Conservation (phyloP, 192 early-diverging fungal species). For the Linnemannia zychae region DNA sequence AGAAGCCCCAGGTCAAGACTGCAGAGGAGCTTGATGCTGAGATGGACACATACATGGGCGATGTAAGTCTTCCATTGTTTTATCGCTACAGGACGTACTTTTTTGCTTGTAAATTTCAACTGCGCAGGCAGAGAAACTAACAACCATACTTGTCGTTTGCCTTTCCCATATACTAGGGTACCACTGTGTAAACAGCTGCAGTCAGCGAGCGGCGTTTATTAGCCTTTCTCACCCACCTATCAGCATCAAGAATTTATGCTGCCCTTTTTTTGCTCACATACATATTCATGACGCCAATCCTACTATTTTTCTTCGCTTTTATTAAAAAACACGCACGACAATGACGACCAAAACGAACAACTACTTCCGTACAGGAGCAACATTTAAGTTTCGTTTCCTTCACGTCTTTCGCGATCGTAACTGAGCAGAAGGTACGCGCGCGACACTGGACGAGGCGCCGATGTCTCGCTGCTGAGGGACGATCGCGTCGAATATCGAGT, state of each 20-base stretch:
- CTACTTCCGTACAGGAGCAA: too few relatives aligned
- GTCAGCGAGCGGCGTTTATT: not conserved
- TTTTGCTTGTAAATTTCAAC: too few relatives aligned
- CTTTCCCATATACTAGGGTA: not conserved
- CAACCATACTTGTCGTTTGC: too few relatives aligned
- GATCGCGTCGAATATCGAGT: not conserved
- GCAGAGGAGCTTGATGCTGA: slow-evolving; percentile 67
- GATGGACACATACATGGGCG: slow-evolving; percentile 70
- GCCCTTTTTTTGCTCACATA: not conserved
- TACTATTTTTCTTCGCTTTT: not conserved
- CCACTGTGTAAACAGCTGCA: not conserved
- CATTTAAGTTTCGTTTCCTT: not conserved
- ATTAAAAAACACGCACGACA: not conserved
- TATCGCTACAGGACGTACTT: not conserved
- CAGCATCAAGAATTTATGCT: not conserved
- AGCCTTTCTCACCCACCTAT: not conserved
- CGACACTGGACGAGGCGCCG: not conserved
- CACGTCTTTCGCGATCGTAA: not conserved
- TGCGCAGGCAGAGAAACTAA: not conserved
- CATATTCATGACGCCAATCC: not conserved
- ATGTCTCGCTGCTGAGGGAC: not conserved
- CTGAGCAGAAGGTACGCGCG: not conserved
- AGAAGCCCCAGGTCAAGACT: slow-evolving; percentile 33
- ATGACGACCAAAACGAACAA: not conserved
- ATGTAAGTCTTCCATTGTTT: slow-evolving; percentile 24